Base-by-base conservation (phyloP, 805 yeast genomes). In the Blastobotrys mokoenaii region DNA sequence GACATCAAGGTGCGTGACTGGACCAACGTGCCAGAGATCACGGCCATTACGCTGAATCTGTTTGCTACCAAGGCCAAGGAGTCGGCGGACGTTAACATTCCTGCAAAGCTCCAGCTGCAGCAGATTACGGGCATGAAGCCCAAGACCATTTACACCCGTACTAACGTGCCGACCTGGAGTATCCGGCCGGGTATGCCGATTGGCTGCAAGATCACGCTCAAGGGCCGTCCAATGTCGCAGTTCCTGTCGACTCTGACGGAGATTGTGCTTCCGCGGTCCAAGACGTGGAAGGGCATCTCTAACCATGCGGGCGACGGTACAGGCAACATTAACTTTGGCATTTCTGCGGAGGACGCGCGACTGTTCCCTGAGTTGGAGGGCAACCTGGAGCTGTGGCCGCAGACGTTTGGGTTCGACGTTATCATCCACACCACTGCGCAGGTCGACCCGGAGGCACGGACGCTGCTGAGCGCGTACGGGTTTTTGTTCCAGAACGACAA, bases 111-210 rank as follows among this genome's bases (percentile, higher is more conserved):
- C 48, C 90, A 84, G 66, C 61, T 93, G 47, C 94, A 93, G 57
- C 97, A 90, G 63, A 84, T 93, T 57, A 90, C 98, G n/a, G 95
- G 95, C 50, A 79, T 74, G 50, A 85, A 87, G 63, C 88, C 97
- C 33, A 68, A 71, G 49, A 74, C 82, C 18, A 69, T 87, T 14
- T 84, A 70, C 60, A 82, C 94, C 36, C 83, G 77, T 59, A 73
- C 85, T 8, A 87, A 87, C 65, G 84, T 86, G 30, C 82, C 89
- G 44, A 74, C 77, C 39, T 89, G 96, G 96, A 80, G 80, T 54
- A 73, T 89, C 45, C 79, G 97, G 64, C 80, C 80, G 41, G 96
- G 96, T 34, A 81, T 79, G 72, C 82, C 82, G 42, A 84, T 94
- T 78, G 99, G 98, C 44, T 95, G 94, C 45, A 84, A 84, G 59